Evolutionary conservation across 2,329 filamentous ascomycete species (phyloP).

Genomic region (Esteya vermicola): DNA sequence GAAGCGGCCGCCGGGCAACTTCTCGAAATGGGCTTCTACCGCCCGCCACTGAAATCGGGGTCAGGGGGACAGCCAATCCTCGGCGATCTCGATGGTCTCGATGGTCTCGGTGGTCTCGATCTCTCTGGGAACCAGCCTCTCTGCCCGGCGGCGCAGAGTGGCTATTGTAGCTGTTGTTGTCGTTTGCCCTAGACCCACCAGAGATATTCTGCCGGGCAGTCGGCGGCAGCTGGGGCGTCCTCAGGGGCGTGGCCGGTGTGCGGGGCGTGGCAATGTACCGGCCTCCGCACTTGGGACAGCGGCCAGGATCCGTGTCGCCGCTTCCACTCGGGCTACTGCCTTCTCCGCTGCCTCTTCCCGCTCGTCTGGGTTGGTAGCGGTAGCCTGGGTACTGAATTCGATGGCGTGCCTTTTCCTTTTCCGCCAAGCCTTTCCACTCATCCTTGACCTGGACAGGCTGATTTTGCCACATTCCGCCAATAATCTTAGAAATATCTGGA

Average conservation of each 20-base stretch:
- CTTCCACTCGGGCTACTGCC: no score
- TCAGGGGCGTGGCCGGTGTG: conserved; percentile 42
- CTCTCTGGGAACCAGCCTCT: no score
- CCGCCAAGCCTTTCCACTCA: conserved; percentile 78
- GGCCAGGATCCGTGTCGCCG: conserved; percentile 25
- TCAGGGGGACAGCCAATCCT: no score
- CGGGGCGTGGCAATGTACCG: conserved; percentile 48
- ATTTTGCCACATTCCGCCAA: conserved; percentile 80
- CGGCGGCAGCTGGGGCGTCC: no score
- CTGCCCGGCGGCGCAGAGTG: no score
- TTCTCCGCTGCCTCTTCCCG: conserved; percentile 31
- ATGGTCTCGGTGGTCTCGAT: no score
- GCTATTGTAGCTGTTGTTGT: no score
- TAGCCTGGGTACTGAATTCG: conserved; percentile 86
- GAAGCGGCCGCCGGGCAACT: conserved; percentile 4
- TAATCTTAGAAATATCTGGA: conserved; percentile 94
- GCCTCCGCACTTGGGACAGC: conserved; percentile 60
- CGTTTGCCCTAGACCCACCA: no score
- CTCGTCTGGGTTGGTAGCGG: conserved; percentile 76
- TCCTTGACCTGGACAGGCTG: conserved; percentile 62
- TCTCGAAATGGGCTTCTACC: no score
- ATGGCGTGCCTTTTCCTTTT: conserved; percentile 85
- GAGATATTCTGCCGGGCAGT: no score
- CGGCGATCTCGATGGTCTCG: no score
- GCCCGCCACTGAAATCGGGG: no score